Evolutionary conservation across 192 early-diverging fungal species (phyloP), one percentile per base, ranked within the genome.

Genomic region (Backusella psychrophila): DNA sequence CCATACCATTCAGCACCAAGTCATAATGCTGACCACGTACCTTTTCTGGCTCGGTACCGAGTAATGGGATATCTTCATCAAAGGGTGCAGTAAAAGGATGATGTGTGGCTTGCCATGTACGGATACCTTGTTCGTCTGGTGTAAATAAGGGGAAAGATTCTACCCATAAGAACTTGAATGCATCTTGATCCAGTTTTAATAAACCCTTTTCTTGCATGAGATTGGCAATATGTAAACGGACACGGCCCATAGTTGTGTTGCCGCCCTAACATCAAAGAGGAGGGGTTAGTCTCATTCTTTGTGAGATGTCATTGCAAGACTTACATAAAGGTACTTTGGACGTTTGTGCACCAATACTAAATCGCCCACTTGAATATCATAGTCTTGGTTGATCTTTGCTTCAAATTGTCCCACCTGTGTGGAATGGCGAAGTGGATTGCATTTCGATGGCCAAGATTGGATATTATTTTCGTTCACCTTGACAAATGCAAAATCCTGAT

Each of bases 11-110:
- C 49, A 97, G 83, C 0, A 97, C 94, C 65, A 97, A 79, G 78
- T 97, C 96, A 75, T 96, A 96, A 82, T 96, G 95, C 81, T 94
- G 94, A 14, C 93, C 96, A 2, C 87, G 80, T 36, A 88, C 88
- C 15, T 82, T 87, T 77, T 83, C 87, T 11, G 94, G 94, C 42
- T 90, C 77, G 3, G 77, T 86, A 29, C 78, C 78, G 6, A 97
- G 74, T 26, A 93, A 74, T 11, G 85, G 77, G n/a, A 94, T 78
- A 74, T 95, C 91, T n/a, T 91, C 84, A 3, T 85, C 77, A 5
- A 86, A 80, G 1, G 94, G 95, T 2, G 96, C 93, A 3, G 96
- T 97, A 77, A 97, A 97, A 4, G 96, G 96, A 80, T 97, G 95
- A 80, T 97, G 96, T 0, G 95, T 97, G 23, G 96, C 85, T 12